Conservation (phyloP, 768 basidiomycete genomes). For the Hemileccinum rubropunctum region DNA sequence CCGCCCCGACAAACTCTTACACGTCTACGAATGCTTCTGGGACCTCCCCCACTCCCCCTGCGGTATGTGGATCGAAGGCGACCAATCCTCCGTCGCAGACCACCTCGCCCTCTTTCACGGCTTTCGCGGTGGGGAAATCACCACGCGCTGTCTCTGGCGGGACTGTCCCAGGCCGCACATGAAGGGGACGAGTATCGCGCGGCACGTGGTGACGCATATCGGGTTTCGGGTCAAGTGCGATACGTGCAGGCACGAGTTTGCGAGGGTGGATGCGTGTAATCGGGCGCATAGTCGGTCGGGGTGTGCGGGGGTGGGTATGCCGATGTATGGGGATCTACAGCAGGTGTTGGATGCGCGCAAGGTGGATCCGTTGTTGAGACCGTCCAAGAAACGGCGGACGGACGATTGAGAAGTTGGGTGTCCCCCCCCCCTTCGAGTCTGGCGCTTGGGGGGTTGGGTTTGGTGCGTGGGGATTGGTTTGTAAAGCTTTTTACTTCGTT, state of each 20-base stretch:
- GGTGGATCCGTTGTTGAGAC: constrained; percentile 18
- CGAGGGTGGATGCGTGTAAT: constrained; percentile 33
- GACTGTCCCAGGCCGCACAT: constrained; percentile 27
- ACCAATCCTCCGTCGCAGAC: constrained; percentile 32
- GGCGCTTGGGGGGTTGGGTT: too few relatives aligned
- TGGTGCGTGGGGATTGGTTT: too few relatives aligned
- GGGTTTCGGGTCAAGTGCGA: constrained; percentile 30
- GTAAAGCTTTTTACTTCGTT: neutral
- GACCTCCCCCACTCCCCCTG: constrained; percentile 23
- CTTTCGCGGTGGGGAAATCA: constrained; percentile 30
- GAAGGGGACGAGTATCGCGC: constrained; percentile 34
- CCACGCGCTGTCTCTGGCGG: constrained; percentile 31
- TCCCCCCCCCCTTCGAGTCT: too few relatives aligned
- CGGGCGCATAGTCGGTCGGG: constrained; percentile 33
- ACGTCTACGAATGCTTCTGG: constrained; percentile 34
- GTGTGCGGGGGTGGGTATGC: constrained; percentile 28
- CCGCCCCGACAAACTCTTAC: constrained; percentile 20
- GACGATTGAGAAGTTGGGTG: too few relatives aligned
- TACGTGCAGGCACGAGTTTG: constrained; percentile 32
- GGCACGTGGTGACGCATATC: constrained; percentile 32
- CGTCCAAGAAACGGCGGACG: constrained; percentile 30
- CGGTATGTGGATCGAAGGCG: constrained; percentile 35
- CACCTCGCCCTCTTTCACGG: constrained; percentile 31
- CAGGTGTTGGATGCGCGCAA: constrained; percentile 27
- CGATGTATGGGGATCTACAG: constrained; percentile 30